phyloP scores from a whole-genome alignment of 78 protist genomes.

The Blattamonas nauphoetae region DNA sequence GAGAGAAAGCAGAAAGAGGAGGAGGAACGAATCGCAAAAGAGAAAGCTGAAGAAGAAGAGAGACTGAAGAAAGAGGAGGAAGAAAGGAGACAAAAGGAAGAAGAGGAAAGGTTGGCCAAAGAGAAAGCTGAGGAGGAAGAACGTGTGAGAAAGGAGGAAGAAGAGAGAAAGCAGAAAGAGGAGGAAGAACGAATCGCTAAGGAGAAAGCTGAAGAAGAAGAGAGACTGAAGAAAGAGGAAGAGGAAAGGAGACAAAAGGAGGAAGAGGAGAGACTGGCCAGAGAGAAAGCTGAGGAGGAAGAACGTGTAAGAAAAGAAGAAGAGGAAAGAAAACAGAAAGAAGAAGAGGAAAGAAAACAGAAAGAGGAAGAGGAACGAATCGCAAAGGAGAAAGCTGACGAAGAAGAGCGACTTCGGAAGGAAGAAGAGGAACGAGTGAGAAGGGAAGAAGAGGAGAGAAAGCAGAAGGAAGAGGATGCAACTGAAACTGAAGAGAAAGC shows the following conservation, averaged over 20 bases:
- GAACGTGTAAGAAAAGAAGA: neutral
- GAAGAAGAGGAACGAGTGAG: neutral
- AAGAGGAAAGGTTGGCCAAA: neutral
- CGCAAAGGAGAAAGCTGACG: neutral
- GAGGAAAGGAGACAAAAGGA: neutral
- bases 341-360: neutral
- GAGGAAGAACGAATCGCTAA: neutral
- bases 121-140: neutral
- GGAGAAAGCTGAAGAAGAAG: neutral
- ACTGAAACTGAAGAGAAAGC: neutral
- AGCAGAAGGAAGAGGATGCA: neutral
- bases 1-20: neutral
- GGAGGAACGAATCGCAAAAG: too few species aligned
- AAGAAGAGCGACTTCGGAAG: neutral
- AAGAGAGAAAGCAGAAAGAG: neutral
- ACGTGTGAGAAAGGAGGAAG: neutral
- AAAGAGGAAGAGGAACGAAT: neutral
- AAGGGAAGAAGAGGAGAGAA: neutral
- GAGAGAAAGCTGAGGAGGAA: neutral
- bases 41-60: neutral
- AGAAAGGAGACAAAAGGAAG: neutral
- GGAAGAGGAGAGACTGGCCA: neutral
- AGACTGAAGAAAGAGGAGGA: neutral
- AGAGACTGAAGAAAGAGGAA: neutral
- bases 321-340: neutral